Evolutionary conservation across 2,329 filamentous ascomycete species (phyloP).

Genomic region (Penicillium concentricum): DNA sequence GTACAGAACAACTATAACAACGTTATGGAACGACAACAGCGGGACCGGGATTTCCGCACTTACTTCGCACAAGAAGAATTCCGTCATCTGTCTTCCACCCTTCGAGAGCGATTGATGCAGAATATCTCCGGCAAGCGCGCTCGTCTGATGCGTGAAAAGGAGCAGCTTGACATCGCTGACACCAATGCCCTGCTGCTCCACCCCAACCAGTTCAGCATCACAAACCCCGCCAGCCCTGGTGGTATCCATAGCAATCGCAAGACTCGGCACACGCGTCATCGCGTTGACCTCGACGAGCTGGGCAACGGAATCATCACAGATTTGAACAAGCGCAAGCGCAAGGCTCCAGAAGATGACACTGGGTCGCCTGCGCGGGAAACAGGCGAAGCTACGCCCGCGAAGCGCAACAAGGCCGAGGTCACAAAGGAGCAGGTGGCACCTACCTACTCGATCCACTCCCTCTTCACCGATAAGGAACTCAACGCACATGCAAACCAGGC

Average conservation of each 20-base stretch:
- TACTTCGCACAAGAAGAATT: constrained; percentile 64
- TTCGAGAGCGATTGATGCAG: constrained; percentile 61
- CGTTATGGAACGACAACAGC: constrained; percentile 55
- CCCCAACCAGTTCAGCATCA: constrained; percentile 65
- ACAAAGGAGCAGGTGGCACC: constrained; percentile 59
- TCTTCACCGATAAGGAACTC: constrained; percentile 68
- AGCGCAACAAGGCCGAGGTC: constrained; percentile 54
- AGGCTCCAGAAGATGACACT: constrained; percentile 57
- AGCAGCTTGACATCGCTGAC: constrained; percentile 65
- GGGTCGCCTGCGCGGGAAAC: constrained; percentile 57
- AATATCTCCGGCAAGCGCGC: constrained; percentile 57
- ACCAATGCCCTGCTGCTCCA: constrained; percentile 65
- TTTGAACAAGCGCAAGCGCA: constrained; percentile 59
- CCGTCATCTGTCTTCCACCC: constrained; percentile 56
- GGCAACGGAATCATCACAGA: constrained; percentile 49
- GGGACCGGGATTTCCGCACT: constrained; percentile 58
- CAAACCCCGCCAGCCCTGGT: constrained; percentile 62
- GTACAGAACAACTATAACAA: constrained; percentile 57
- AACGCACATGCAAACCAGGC: constrained; percentile 61
- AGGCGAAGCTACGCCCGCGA: constrained; percentile 49
- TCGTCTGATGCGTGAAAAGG: constrained; percentile 62
- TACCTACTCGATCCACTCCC: constrained; percentile 60
- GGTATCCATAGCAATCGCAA: constrained; percentile 61
- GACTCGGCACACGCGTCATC: constrained; percentile 61
- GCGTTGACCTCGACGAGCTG: constrained; percentile 53